Evolutionary conservation across 2,329 filamentous ascomycete genomes (phyloP).

Genomic region (Sporothrix luriei): DNA sequence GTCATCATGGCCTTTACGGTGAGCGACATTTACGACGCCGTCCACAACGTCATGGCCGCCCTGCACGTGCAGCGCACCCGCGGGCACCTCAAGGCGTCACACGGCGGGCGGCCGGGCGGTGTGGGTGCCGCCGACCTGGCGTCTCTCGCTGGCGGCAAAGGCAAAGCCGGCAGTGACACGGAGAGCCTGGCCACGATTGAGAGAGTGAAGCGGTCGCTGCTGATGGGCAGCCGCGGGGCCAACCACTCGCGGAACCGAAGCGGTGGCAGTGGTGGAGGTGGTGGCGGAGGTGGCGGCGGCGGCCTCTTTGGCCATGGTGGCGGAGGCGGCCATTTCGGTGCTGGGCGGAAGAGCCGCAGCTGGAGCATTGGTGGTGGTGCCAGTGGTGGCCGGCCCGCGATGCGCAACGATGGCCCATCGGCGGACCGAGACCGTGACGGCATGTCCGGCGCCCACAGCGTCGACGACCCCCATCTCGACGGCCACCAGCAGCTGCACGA

Average conservation of each 20-base stretch:
- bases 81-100: neutral
- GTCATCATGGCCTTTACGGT: conserved; percentile 47
- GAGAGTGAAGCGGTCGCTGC: neutral
- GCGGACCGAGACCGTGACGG: neutral
- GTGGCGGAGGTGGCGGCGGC: neutral
- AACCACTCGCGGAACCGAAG: neutral
- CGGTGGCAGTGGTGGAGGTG: neutral
- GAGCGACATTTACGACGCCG: conserved; percentile 41
- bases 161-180: conserved; percentile 11
- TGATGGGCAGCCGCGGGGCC: conserved; percentile 13
- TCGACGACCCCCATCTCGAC: neutral
- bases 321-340: neutral
- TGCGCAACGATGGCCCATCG: neutral
- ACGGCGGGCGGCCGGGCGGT: neutral
- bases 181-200: conserved; percentile 23
- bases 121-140: neutral
- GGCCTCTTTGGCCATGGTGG: neutral
- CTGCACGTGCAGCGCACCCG: neutral
- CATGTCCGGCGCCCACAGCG: neutral
- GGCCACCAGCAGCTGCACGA: conserved; percentile 21
- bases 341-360: conserved; percentile 16
- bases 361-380: conserved; percentile 9
- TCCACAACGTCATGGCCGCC: conserved; percentile 26
- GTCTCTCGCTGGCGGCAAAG: neutral
- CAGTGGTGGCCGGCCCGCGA: conserved; percentile 2